These are phyloP conservation scores for Ganoderma lucidum DNA, from an alignment of 1,284 basidiomycete species.

Conservation along the genomic window DNA sequence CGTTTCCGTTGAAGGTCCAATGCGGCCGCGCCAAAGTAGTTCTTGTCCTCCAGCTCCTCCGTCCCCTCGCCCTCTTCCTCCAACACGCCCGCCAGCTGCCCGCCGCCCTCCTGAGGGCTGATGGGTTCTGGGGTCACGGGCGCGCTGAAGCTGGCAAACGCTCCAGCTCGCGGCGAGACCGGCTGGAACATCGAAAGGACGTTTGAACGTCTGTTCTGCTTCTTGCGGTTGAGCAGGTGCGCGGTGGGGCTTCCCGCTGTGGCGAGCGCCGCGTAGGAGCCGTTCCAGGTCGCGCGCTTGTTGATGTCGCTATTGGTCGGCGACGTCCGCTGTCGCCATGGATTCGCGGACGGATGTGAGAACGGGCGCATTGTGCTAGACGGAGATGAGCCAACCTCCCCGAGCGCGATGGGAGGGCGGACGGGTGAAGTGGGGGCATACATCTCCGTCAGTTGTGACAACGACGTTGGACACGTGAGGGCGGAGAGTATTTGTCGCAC, in stretches of 20 bases:
- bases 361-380: constrained; percentile 42
- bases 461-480: constrained; percentile 70
- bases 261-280: constrained; percentile 61
- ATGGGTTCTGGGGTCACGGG: constrained; percentile 53
- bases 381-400: constrained; percentile 52
- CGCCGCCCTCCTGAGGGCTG: constrained; percentile 19
- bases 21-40: constrained; percentile 65
- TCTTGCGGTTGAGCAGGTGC: constrained; percentile 50
- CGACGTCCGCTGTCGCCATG: constrained; percentile 37
- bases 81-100: constrained; percentile 30
- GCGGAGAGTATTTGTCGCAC: constrained; percentile 79
- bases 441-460: constrained; percentile 82
- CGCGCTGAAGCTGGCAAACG: constrained; percentile 47
- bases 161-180: constrained; percentile 30
- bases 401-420: constrained; percentile 46
- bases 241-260: constrained; percentile 51
- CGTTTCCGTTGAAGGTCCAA: constrained; percentile 64
- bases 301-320: constrained; percentile 34
- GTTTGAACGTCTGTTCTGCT: constrained; percentile 63
- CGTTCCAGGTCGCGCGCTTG: constrained; percentile 81
- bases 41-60: constrained; percentile 41
- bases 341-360: constrained; percentile 48
- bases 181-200: constrained; percentile 53
- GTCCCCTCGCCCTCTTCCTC: constrained; percentile 51
- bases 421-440: constrained; percentile 79